Percentiles rank a stretch among this genome's conserved stretches.
phyloP scores from a whole-genome alignment of 225 moss, liverwort and hornwort species.

The Bryoerythrophyllum caledonicum region DNA sequence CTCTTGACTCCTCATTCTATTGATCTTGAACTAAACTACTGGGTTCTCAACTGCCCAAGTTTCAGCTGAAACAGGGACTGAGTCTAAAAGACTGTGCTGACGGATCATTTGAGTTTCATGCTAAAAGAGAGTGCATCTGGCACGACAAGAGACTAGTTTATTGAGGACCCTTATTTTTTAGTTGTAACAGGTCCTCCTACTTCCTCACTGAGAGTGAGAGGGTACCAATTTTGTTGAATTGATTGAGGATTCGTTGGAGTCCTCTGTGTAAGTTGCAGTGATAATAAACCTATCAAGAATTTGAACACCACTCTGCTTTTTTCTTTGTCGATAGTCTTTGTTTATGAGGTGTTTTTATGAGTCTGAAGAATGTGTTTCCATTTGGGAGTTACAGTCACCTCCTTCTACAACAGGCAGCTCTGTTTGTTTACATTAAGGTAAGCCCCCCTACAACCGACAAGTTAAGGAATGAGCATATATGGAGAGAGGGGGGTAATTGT shows the following conservation, averaged over 20 bases:
- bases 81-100: conserved; percentile 1
- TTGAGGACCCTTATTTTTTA: conserved; percentile 1
- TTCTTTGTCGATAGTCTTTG: neutral
- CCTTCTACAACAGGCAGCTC: too few relatives aligned
- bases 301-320: neutral
- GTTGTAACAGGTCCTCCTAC: neutral
- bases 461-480: too few relatives aligned
- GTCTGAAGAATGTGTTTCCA: too few relatives aligned
- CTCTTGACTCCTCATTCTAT: too few relatives aligned
- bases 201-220: neutral
- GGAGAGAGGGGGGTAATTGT: too few relatives aligned
- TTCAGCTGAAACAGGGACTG: conserved; percentile 5
- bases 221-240: neutral
- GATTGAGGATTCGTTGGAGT: neutral
- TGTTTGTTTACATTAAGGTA: too few relatives aligned
- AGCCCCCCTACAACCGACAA: too few relatives aligned
- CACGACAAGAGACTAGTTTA: conserved; percentile 6
- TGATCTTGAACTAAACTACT: neutral
- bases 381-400: too few relatives aligned
- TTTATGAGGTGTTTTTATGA: too few relatives aligned
- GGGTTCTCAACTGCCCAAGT: neutral
- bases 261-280: neutral
- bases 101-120: neutral
- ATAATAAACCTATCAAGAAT: neutral
- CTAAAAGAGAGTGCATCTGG: neutral